These are phyloP conservation scores for Xylaria hypoxylon DNA, from an alignment of 2,329 filamentous ascomycete genomes.

Conservation along the genomic window DNA sequence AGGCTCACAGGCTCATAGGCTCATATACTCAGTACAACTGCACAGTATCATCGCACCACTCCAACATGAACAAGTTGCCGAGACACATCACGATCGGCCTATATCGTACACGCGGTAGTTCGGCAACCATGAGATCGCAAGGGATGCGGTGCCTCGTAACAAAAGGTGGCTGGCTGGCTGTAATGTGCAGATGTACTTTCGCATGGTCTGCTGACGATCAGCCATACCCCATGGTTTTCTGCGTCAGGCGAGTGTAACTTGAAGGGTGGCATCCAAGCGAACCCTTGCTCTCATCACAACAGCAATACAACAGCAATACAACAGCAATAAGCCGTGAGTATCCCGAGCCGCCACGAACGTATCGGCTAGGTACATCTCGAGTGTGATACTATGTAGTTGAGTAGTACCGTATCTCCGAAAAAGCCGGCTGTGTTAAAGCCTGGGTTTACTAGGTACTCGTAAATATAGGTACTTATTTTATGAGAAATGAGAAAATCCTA, in stretches of 20 bases:
- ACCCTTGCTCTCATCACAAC: conserved; percentile 31
- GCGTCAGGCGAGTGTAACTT: conserved; percentile 44
- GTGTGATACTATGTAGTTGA: conserved; percentile 17
- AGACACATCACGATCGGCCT: conserved; percentile 3
- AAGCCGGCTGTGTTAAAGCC: conserved; percentile 3
- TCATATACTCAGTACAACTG: not conserved
- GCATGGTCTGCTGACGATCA: conserved; percentile 26
- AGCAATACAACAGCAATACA: conserved; percentile 5
- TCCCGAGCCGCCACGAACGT: conserved; percentile 24
- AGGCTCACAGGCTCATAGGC: not conserved
- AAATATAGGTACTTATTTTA: not conserved
- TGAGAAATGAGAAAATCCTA: not conserved
- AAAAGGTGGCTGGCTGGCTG: conserved; percentile 11
- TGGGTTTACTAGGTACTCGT: not conserved
- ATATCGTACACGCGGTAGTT: conserved; percentile 15
- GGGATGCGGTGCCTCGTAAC: conserved; percentile 8
- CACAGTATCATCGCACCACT: conserved; percentile 5
- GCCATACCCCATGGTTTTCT: conserved; percentile 31
- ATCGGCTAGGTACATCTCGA: conserved; percentile 11
- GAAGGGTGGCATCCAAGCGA: conserved; percentile 38
- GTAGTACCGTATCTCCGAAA: conserved; percentile 25
- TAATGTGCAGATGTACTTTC: conserved; percentile 16
- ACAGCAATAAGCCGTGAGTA: conserved; percentile 5
- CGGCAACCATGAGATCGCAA: conserved; percentile 17
- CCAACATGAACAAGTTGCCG: conserved; percentile 9